Conservation (phyloP, 1,284 basidiomycete genomes). For the Pulchroboletus neoregius region DNA sequence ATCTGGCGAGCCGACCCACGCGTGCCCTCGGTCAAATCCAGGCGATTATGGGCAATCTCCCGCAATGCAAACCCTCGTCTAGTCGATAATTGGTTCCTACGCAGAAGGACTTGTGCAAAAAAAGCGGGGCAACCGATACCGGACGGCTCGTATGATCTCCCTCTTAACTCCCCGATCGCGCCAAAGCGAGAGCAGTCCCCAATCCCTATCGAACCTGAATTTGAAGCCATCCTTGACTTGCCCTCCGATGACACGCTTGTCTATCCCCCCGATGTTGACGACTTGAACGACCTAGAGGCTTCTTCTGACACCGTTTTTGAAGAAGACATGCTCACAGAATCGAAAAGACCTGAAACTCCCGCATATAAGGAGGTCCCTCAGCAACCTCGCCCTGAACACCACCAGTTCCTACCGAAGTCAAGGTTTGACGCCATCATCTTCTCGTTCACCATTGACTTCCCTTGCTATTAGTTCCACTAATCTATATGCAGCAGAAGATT, state of each 20-base stretch:
- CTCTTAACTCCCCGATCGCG: constrained; percentile 4
- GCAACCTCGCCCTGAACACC: not conserved
- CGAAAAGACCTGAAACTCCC: not conserved
- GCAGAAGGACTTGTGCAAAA: constrained; percentile 28
- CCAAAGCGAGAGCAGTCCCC: constrained; percentile 15
- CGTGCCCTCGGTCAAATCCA: constrained; percentile 29
- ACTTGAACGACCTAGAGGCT: constrained; percentile 13
- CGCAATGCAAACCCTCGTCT: constrained; percentile 21
- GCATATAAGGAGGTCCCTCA: constrained; percentile 19
- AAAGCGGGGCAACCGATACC: constrained; percentile 21
- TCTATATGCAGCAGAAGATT: not conserved
- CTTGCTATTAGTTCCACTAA: constrained; percentile 10
- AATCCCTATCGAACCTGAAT: constrained; percentile 3
- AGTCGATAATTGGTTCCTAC: constrained; percentile 26
- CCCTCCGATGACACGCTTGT: constrained; percentile 29
- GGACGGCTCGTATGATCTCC: constrained; percentile 25
- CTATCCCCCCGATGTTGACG: constrained; percentile 8
- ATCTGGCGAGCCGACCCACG: constrained; percentile 31
- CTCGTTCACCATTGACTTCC: constrained; percentile 15
- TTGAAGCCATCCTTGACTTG: constrained; percentile 5
- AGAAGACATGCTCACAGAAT: constrained; percentile 1
- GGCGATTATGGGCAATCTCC: constrained; percentile 27
- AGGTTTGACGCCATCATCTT: constrained; percentile 20
- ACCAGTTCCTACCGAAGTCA: not conserved
- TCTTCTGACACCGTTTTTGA: constrained; percentile 30